These are phyloP conservation scores for Porcisia hertigi DNA, from an alignment of 208 protist genomes.

Conservation along the genomic window DNA sequence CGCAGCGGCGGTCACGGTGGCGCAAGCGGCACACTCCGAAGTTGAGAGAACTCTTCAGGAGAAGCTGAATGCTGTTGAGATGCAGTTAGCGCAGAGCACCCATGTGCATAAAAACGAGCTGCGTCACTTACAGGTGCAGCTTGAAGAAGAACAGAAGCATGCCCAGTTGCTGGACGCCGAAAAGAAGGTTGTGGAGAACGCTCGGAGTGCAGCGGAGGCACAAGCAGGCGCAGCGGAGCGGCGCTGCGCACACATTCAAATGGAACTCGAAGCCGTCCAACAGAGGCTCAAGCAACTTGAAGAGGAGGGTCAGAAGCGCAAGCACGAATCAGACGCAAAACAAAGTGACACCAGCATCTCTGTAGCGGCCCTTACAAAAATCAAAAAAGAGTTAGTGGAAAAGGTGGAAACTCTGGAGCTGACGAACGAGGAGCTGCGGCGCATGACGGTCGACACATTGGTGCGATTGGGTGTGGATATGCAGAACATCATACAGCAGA, in stretches of 20 bases:
- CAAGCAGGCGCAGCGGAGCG: neutral
- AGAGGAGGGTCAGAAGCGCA: conserved; percentile 8
- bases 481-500: conserved; percentile 2
- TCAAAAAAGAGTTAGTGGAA: conserved; percentile 22
- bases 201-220: conserved; percentile 9
- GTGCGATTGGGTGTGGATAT: conserved; percentile 34
- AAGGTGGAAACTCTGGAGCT: conserved; percentile 29
- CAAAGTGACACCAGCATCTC: conserved; percentile 16
- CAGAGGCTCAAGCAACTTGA: conserved; percentile 8
- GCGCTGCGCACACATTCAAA: neutral
- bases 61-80: neutral
- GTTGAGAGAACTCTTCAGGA: conserved; percentile 7
- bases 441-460: conserved; percentile 27
- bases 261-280: neutral
- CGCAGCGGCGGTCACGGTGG: neutral
- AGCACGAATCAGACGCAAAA: conserved; percentile 1
- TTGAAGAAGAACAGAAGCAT: neutral
- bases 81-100: neutral
- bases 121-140: neutral
- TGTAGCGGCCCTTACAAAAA: conserved; percentile 7
- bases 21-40: conserved; percentile 1
- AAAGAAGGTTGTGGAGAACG: neutral
- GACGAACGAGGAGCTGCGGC: conserved; percentile 23
- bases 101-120: neutral
- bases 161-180: neutral